Percentiles rank a stretch among this genome's conserved stretches.
phyloP scores from a whole-genome alignment of 495 filamentous ascomycete species.

The Annulohypoxylon nitens region DNA sequence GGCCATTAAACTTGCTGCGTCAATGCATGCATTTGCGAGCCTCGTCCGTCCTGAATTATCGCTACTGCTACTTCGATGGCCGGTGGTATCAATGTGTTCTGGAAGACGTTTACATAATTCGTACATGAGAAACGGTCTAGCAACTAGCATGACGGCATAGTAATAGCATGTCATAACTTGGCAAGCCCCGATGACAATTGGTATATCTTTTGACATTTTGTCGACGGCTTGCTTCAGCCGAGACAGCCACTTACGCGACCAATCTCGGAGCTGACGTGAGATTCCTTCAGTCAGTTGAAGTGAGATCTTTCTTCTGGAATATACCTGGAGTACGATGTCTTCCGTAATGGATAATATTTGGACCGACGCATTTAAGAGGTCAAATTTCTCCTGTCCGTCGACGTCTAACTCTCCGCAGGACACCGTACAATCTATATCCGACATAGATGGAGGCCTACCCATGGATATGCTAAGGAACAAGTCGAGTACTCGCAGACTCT shows the following conservation, averaged over 20 bases:
- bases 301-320: conserved; percentile 61
- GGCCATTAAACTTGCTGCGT: conserved; percentile 61
- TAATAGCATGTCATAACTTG: conserved; percentile 60
- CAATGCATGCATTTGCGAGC: conserved; percentile 63
- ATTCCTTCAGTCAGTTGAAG: conserved; percentile 62
- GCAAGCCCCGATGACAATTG: conserved; percentile 54
- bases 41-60: conserved; percentile 52
- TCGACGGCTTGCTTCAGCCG: conserved; percentile 51
- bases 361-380: conserved; percentile 60
- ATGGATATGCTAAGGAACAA: conserved; percentile 71
- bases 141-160: conserved; percentile 62
- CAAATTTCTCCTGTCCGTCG: conserved; percentile 52
- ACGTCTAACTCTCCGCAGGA: conserved; percentile 48
- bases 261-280: conserved; percentile 60
- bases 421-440: conserved; percentile 69
- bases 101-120: conserved; percentile 58
- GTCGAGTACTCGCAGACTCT: conserved; percentile 71
- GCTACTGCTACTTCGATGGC: conserved; percentile 3
- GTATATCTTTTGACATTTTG: conserved; percentile 26
- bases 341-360: conserved; percentile 60
- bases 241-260: conserved; percentile 57
- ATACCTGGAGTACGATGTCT: conserved; percentile 58
- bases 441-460: conserved; percentile 71
- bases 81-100: conserved; percentile 39
- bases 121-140: conserved; percentile 63